Evolutionary conservation across 192 early-diverging fungal genomes (phyloP), one percentile per base, ranked within the genome.

Genomic region (Paraglomus occultum): DNA sequence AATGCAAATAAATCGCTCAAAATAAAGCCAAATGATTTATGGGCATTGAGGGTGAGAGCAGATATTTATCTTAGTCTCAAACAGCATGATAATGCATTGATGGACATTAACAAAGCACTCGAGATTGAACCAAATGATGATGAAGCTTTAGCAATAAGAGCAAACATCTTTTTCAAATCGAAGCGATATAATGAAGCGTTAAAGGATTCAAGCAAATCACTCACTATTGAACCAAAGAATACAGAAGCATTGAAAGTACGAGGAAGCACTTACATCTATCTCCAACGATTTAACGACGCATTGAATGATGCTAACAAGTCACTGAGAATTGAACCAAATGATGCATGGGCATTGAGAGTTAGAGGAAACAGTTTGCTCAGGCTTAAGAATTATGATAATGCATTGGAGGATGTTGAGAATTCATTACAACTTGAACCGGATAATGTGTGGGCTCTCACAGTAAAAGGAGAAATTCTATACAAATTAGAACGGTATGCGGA

Each of bases 271-370:
- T 51, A 46, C 59, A 44, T 53, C 38, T 39, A 45, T 17, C 43
- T 70, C 9, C 12, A 47, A 48, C 14, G 67, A 38, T 70, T 59
- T 59, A 55, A 70, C 45, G 67, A 70, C 15, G 51, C 67, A 1
- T 48, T 58, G 9, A 31, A 20, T 49, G 67, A 70, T 70, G 22
- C 59, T 9, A 47, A 70, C n/a, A 17, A 70, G 49, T 53, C 55
- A 8, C 6, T 70, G 40, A 15, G 47, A 1, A 50, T 47, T 8
- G 42, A 51, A 39, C 67, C 43, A n/a, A 47, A 70, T 46, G 49
- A 49, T 59, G 53, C 49, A 59, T 70, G 55, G n/a, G 67, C 67
- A 14, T 43, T 70, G 15, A n/a, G 44, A 57, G 49, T 48, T 54
- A 53, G 67, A 15, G 67, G 53, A 48, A 23, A 47, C 0, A 47